Evolutionary conservation across 805 yeast genomes (phyloP), one percentile per base, ranked within the genome.

Genomic region (Yamadazyma laniorum): DNA sequence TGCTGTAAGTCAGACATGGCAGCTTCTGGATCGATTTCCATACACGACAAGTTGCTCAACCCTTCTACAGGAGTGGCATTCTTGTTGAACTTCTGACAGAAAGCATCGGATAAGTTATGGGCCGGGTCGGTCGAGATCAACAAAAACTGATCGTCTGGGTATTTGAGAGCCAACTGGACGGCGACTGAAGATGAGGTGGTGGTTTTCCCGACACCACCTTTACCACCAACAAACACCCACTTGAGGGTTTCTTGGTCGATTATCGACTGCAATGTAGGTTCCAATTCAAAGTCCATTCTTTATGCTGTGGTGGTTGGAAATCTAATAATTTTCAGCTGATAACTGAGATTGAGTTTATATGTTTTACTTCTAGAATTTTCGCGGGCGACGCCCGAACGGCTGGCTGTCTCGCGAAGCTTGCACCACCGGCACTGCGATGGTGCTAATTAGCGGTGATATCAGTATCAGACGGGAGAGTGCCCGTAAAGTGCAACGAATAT

Each of bases 131-230:
- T 90, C 22, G 96, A 90, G 53, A 93, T 93, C 52, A 93, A 71
- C 45, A 93, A 71, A 51, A 88, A 95, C 52, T 85, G 82, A 49
- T 88, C 90, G 13, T 61, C 48, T 25, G 95, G 95, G 57, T 95
- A 83, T 40, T 75, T 71, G 44, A 85, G 64, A 13, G 99, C 97
- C 60, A 93, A 76, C 65, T 93, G 98, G 46, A 90, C 83, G 16
- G 99, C 95, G 50, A 93, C 75, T 17, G 97, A 89, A 32, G 96
- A 90, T 1, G 98, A 91, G 3, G 97, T 86, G 18, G 99, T 93
- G 47, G 99, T 93, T 62, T 93, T 93, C 55, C 99, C 99, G 19
- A 93, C 99, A 65, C 99, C 99, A 62, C 99, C 99, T 71, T 93
- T 93, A 51, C 99, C 99, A 49, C 99, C 99, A 30, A 91, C 98